Evolutionary conservation across 78 protist genomes (phyloP), one percentile per base, ranked within the genome.

Genomic region (Dictyostelium intermedium): DNA sequence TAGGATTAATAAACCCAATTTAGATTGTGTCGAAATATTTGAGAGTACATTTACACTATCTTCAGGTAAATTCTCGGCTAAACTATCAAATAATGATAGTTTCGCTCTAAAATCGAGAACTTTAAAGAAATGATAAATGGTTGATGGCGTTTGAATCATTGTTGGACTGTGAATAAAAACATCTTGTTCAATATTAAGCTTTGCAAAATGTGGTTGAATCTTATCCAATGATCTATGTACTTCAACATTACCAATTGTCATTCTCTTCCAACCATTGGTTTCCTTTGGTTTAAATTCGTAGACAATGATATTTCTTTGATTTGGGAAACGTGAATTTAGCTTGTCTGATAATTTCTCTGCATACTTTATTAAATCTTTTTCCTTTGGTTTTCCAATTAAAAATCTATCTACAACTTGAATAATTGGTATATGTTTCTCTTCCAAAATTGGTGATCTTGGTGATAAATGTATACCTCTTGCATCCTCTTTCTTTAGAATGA

Each of bases 291-390:
- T 27, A 53, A 18, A 72, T 27, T 91, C 86, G 39, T 82, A 91
- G 14, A 83, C 91, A 9, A 91, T 53, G 6, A 91, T 47, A 25
- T 91, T 91, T 43, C 95, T 63, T 78, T 91, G 95, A 72, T 91
- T 91, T 5, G 95, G 95, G 84, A 91, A 91, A 37, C 91, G 73
- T 30, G 84, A 76, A 3, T 50, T 43, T 23, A 91, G 66, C n/a
- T 91, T 69, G 0, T 69, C 53, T 3, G 50, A 32, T 18, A 91
- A 2, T 16, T 43, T 72, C 23, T 35, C 23, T 5, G 95, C 95
- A n/a, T 47, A 37, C 18, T 91, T 76, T 14, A 81, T 76, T 11
- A 91, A 43, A 56, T 73, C 76, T 32, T 77, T 86, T 47, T 32
- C 56, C 25, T 86, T 86, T 45, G 92, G 92, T 39, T 86, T 76